These are phyloP conservation scores for Neurospora sp. DNA, from an alignment of 495 filamentous ascomycete species.

Conservation along the genomic window DNA sequence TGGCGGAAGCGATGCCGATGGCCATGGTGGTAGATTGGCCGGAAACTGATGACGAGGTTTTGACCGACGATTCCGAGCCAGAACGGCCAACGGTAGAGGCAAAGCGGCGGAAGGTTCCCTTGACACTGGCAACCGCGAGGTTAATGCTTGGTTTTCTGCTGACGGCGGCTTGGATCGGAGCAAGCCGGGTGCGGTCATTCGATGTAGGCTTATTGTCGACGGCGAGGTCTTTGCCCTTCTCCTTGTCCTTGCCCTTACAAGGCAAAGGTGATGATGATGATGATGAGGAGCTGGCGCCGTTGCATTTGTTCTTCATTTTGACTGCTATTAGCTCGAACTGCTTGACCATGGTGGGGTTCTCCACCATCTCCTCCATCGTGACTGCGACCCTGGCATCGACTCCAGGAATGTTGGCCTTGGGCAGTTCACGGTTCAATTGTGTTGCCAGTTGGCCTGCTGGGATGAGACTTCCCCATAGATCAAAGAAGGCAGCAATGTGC, in stretches of 20 bases:
- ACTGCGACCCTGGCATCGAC: slow-evolving; percentile 13
- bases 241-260: slow-evolving; percentile 5
- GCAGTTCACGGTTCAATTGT: slow-evolving; percentile 31
- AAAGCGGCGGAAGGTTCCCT: slow-evolving; percentile 14
- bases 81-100: slow-evolving; percentile 20
- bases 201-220: neutral
- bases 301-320: slow-evolving; percentile 22
- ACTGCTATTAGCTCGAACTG: slow-evolving; percentile 37
- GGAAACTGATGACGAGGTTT: neutral
- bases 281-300: neutral
- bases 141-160: slow-evolving; percentile 20
- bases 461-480: slow-evolving; percentile 38
- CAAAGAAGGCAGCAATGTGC: slow-evolving; percentile 37
- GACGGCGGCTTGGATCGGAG: neutral
- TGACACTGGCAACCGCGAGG: slow-evolving; percentile 14
- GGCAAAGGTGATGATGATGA: neutral
- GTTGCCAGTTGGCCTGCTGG: slow-evolving; percentile 34
- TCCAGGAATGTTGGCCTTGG: slow-evolving; percentile 10
- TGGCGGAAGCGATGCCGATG: slow-evolving; percentile 15
- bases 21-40: slow-evolving; percentile 6
- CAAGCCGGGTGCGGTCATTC: neutral
- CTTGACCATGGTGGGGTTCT: slow-evolving; percentile 36
- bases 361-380: slow-evolving; percentile 37
- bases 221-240: slow-evolving; percentile 5
- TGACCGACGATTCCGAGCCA: slow-evolving; percentile 1